Base-by-base conservation (phyloP, 305 asterid genomes). In the Striga hermonthica region DNA sequence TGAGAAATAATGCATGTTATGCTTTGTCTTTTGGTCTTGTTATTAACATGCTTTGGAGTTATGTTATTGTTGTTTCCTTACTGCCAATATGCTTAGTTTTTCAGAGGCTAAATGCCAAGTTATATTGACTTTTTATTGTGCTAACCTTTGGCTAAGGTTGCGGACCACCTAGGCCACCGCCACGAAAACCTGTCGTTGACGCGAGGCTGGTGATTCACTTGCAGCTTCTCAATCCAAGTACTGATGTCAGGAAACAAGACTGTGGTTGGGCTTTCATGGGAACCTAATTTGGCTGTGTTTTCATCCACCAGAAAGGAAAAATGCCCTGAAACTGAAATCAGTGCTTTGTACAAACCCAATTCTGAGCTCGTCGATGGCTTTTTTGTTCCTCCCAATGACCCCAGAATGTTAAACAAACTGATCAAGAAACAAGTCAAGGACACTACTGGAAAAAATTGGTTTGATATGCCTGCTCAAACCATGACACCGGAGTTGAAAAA, bases 391-490 rank as follows among this genome's bases (percentile, higher is more conserved):
- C 96, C 97, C 4, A 84, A 75, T 47, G 85, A 87, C 66, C 97
- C 98, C 39, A 89, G 72, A 68, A 83, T 77, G 82, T 71, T 84
- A 12, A 87, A 83, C 74, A 89, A 86, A 62, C 55, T 89, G 60
- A 45, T 78, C 13, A 82, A 74, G 74, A 89, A 89, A 75, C 87
- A 84, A 70, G 79, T 84, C 74, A 87, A 86, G 73, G 96, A 89
- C 72, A 84, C 98, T 16, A 76, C 93, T 10, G 98, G 98, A 60
- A 92, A 81, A 73, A 80, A 79, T 72, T 87, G 98, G 95, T 89
- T 89, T 78, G 95, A 89, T 69, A 87, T 87, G 92, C 92, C 89
- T 67, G 98, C 97, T 34, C 91, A 79, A 59, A 87, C 89, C 39
- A 72, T 91, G 11, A 91, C 98, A 5, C 96, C 96, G 13, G 94